Percentiles rank a stretch among this genome's conserved stretches.
Evolutionary conservation across 2,329 filamentous ascomycete species (phyloP).

Genomic region (Fusarium agapanthi): DNA sequence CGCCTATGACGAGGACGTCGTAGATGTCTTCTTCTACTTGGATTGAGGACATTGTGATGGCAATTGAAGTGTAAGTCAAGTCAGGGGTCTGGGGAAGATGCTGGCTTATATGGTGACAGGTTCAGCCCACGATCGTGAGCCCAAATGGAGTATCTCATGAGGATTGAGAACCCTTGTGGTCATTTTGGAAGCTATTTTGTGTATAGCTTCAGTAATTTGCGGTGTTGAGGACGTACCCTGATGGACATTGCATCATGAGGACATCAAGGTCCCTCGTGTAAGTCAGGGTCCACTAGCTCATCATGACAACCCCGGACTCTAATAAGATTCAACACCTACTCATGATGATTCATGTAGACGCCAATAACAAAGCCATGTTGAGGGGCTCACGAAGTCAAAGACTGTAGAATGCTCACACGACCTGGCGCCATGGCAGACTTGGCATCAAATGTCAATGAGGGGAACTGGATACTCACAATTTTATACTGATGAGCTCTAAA

Average conservation of each 20-base stretch:
- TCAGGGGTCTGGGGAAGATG: neutral
- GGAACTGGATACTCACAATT: neutral
- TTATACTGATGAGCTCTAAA: too few species aligned
- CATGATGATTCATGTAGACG: neutral
- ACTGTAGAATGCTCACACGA: neutral
- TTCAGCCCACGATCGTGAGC: neutral
- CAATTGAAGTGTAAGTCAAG: neutral
- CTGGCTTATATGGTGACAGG: constrained; percentile 1
- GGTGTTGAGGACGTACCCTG: constrained; percentile 18
- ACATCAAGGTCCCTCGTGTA: constrained; percentile 24
- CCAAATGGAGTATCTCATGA: neutral
- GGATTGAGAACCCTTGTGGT: constrained; percentile 20
- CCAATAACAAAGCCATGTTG: fast-evolving
- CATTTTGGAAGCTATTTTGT: neutral
- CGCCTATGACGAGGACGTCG: constrained; percentile 78
- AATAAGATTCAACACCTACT: neutral
- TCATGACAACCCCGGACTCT: neutral
- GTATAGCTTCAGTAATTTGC: neutral
- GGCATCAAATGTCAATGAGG: neutral
- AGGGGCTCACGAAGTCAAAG: fast-evolving
- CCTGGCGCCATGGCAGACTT: neutral
- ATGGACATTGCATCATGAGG: constrained; percentile 34
- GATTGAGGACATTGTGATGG: constrained; percentile 5
- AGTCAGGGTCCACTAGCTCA: constrained; percentile 12
- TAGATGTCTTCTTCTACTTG: constrained; percentile 52